Conservation (phyloP, 805 yeast species). For the Komagataella mondaviorum region DNA sequence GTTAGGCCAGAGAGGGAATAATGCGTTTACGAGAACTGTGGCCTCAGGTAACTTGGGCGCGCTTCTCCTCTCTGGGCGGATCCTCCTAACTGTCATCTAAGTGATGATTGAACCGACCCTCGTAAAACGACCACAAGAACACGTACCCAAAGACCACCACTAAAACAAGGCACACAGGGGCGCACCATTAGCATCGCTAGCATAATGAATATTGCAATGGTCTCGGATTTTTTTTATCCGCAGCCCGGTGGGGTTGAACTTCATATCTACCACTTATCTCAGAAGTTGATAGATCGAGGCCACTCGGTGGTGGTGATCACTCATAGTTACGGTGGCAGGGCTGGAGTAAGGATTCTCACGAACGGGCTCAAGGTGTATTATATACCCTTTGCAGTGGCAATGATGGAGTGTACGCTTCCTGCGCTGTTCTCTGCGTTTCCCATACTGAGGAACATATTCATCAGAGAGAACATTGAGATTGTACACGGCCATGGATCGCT, state of each 20-base stretch:
- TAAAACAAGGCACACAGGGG: neutral
- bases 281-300: constrained; percentile 64
- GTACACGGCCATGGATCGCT: constrained; percentile 94
- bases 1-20: neutral
- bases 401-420: constrained; percentile 78
- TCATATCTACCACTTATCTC: constrained; percentile 85
- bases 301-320: constrained; percentile 81
- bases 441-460: constrained; percentile 65
- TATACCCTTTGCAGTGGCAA: constrained; percentile 69
- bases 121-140: neutral
- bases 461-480: constrained; percentile 76
- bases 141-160: neutral
- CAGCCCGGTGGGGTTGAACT: constrained; percentile 98
- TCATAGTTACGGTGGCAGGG: constrained; percentile 74
- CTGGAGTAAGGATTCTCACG: constrained; percentile 71
- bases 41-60: neutral
- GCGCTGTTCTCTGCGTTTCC: constrained; percentile 86
- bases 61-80: neutral
- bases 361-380: constrained; percentile 91
- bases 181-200: neutral
- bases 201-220: constrained; percentile 34
- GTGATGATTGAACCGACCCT: neutral
- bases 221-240: constrained; percentile 94
- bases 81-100: neutral
- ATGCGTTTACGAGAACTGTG: neutral